These are phyloP conservation scores for Pholiota microspora DNA, from an alignment of 768 basidiomycete species.

Conservation along the genomic window DNA sequence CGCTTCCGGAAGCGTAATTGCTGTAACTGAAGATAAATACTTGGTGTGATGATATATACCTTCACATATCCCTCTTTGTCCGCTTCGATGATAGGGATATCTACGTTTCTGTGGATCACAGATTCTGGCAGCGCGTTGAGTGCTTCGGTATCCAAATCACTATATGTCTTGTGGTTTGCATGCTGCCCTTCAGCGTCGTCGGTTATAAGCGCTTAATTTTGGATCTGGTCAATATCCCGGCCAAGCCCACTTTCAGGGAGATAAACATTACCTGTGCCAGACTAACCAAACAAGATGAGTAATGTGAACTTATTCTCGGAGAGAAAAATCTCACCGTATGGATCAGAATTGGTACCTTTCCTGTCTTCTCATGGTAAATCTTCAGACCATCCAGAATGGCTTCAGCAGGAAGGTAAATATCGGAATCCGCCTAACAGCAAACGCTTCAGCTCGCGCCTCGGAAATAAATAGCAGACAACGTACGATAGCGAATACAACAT, in stretches of 20 bases:
- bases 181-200: conserved; percentile 19
- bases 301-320: too few species aligned
- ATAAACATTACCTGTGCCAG: conserved; percentile 26
- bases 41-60: conserved; percentile 18
- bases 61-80: conserved; percentile 20
- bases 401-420: conserved; percentile 29
- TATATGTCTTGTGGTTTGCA: conserved; percentile 15
- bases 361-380: conserved; percentile 31
- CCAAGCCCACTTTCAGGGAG: too few species aligned
- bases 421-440: conserved; percentile 39
- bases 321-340: conserved; percentile 38
- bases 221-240: too few species aligned
- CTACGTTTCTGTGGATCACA: conserved; percentile 18
- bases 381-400: conserved; percentile 46
- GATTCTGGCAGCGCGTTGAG: conserved; percentile 18
- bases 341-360: too few species aligned
- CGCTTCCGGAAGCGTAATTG: too few species aligned
- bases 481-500: conserved; percentile 27
- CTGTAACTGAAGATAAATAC: conserved; percentile 4
- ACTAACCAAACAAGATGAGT: too few species aligned
- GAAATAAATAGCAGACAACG: background rate
- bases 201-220: conserved; percentile 12
- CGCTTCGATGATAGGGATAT: conserved; percentile 14
- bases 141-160: conserved; percentile 17
- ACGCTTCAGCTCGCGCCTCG: background rate